phyloP scores from a whole-genome alignment of 805 yeast genomes.

The Saccharomycopsis vini region DNA sequence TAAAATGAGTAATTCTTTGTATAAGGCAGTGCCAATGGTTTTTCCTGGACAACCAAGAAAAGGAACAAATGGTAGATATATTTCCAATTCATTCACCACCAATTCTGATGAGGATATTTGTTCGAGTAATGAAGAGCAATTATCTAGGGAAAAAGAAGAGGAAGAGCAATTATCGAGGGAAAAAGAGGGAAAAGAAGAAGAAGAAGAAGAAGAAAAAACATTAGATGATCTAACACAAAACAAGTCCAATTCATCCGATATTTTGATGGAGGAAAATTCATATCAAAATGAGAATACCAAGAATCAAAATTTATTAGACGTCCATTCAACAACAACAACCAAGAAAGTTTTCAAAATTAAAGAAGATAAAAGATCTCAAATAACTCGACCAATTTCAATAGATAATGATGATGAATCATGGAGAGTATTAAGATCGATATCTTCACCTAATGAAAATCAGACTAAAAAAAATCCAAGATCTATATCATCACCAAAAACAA shows the following conservation, averaged over 20 bases:
- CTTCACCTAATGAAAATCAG: conserved; percentile 25
- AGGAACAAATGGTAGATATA: conserved; percentile 17
- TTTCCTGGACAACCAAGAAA: conserved; percentile 88
- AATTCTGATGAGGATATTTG: conserved; percentile 8
- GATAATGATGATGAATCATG: too few species aligned
- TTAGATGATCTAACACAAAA: too few species aligned
- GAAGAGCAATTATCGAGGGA: conserved; percentile 5
- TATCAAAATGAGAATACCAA: too few species aligned
- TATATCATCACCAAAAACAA: neutral
- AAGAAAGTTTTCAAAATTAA: neutral
- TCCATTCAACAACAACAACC: neutral
- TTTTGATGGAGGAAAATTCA: too few species aligned
- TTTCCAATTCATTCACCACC: conserved; percentile 29
- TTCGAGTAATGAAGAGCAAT: conserved; percentile 31
- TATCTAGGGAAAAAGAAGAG: neutral
- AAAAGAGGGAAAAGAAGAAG: too few species aligned
- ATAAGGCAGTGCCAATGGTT: conserved; percentile 76
- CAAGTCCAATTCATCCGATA: too few species aligned
- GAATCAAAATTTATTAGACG: too few species aligned
- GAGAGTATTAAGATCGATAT: conserved; percentile 18
- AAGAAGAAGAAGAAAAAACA: too few species aligned
- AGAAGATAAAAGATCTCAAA: too few species aligned
- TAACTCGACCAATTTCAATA: too few species aligned
- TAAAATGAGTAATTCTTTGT: conserved; percentile 52
- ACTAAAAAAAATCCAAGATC: too few species aligned